Base-by-base conservation (phyloP, 768 basidiomycete species). In the Favolaschia claudopus region DNA sequence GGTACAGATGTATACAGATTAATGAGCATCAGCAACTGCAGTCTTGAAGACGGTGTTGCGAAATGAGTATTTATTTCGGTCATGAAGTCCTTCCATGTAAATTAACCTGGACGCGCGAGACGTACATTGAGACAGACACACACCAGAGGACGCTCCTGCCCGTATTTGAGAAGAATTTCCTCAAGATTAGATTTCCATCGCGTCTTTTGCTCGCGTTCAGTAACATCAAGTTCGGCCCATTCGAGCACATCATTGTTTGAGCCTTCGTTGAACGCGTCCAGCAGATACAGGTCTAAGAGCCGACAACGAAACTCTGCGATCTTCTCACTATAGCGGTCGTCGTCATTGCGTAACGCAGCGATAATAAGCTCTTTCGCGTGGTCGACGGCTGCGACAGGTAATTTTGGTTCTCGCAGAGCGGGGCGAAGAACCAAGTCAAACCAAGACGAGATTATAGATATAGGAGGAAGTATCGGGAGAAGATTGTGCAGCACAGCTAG, bases 121-220 rank as follows among this genome's bases (percentile, higher is more conserved):
- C n/a, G n/a, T n/a, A n/a, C n/a, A n/a, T n/a, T n/a, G 28, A 51
- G 28, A 54, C 36, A 62, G 48, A 46, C 50, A 77, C 89, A 60
- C 69, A 92, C 92, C 76, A 86, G 73, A 22, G 91, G 89, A 53
- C 79, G 72, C 63, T 85, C 80, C 55, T 85, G 69, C 43, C 87
- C 91, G 67, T 85, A 89, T 49, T 77, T 81, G 36, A 92, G 77
- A 37, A 94, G 77, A 19, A 91, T 81, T 64, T 91, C 88, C 69
- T 93, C 91, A 58, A 95, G 76, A 69, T 92, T 95, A 27, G 76
- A 72, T 72, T 92, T 93, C 92, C 92, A 95, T 25, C 82, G 76
- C 14, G 80, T 77, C 63, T 82, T 79, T 67, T 79, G 82, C 52
- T 84, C 82, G 47, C 87, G 81, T 65, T 91, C 84, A 22, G 81